Evolutionary conservation across 2,329 filamentous ascomycete genomes (phyloP), one percentile per base, ranked within the genome.

Genomic region (Aspergillus eucalypticola): DNA sequence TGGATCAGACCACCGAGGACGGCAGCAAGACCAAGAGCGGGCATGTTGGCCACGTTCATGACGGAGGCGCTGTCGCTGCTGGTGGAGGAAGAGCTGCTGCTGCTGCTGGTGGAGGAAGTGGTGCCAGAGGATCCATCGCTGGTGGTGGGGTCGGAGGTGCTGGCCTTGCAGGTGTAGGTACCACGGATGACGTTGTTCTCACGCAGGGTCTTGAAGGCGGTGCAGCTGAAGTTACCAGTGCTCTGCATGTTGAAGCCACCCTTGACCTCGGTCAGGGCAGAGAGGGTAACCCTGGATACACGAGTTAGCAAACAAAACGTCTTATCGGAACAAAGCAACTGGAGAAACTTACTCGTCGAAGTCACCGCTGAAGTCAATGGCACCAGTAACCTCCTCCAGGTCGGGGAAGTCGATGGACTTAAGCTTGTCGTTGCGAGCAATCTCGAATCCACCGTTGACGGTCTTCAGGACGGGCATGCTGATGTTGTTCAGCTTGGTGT

Each of bases 371-470:
- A 96, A 86, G 76, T 92, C 89, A 73, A 98, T 83, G 70, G 91
- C 92, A 80, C 93, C 94, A 65, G 83, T 85, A 60, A 97, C 86
- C 58, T 81, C 85, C 73, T 85, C 73, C 27, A 99, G 85, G 65
- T 82, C 74, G 63, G 84, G 83, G 79, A 98, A 90, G 65, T 84
- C 78, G 59, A 97, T 82, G 62, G 80, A 75, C 59, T 78, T 69
- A 35, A 97, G 84, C 58, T 82, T 81, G 62, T 91, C 91, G 88
- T 98, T 97, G 86, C 96, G 96, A 79, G 90, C 89, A 73, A 99
- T 86, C 69, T 90, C 87, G 75, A 96, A 86, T 75, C 90, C 91
- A 80, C 91, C 93, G 67, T 85, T 86, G 71, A 96, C 84, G 57
- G 79, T 84, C 66, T 82, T 83, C 49, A 98, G 83, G 21, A 73